phyloP scores from a whole-genome alignment of 78 protist species.

The Paratrimastix pyriformis region DNA sequence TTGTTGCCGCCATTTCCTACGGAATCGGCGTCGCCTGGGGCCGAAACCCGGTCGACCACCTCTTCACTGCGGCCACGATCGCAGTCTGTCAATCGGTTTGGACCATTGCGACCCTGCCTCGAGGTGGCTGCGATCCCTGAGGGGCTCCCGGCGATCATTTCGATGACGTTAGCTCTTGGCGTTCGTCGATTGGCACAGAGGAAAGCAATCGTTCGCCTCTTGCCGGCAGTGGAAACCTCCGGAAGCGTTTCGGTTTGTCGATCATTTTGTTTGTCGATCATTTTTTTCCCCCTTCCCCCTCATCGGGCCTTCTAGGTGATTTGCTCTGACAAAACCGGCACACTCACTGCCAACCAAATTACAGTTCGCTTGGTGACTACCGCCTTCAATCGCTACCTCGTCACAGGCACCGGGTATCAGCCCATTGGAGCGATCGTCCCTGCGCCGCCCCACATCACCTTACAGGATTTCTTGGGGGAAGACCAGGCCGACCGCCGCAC shows the following conservation, averaged over 20 bases:
- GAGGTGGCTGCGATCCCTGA: slow-evolving; percentile 34
- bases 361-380: background rate
- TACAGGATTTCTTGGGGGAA: too few relatives aligned
- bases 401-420: background rate
- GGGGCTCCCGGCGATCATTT: slow-evolving; percentile 26
- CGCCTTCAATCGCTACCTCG: background rate
- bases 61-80: too few relatives aligned
- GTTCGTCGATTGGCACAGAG: slow-evolving; percentile 20
- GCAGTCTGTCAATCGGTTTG: too few relatives aligned
- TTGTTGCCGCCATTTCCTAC: too few relatives aligned
- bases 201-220: background rate
- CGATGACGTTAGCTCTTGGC: slow-evolving; percentile 23
- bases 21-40: too few relatives aligned
- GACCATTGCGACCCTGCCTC: background rate
- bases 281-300: too few relatives aligned
- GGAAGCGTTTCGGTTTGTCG: slow-evolving; percentile 50
- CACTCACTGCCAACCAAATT: slow-evolving; percentile 86
- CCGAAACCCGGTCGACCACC: too few relatives aligned
- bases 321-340: slow-evolving; percentile 94
- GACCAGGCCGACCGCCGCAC: too few relatives aligned
- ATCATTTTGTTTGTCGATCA: too few relatives aligned
- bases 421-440: too few relatives aligned
- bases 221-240: slow-evolving; percentile 34
- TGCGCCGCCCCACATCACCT: too few relatives aligned
- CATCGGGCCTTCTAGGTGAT: too few relatives aligned